A percentile compares a stretch with the other conserved stretches of the same genome.
Conservation (phyloP, 1,284 basidiomycete species). For the Cystobasidium slooffiae region DNA sequence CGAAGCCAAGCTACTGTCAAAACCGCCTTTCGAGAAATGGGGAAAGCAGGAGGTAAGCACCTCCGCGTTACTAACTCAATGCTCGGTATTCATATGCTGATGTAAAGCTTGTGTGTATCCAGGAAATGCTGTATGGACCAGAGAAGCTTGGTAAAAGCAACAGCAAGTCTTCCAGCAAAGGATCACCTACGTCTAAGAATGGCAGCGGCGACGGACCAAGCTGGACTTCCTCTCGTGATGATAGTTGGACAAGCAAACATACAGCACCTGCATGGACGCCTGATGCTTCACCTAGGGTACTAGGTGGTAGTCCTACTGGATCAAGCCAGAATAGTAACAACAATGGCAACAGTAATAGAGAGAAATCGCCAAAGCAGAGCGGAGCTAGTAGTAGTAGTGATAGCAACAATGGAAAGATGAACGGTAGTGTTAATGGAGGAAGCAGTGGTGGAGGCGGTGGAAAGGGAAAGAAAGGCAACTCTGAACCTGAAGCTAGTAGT, state of each 20-base stretch:
- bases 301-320: background rate
- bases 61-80: background rate
- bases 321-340: too few species aligned
- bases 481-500: too few species aligned
- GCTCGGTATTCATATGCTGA: background rate
- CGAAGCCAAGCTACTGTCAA: slow-evolving; percentile 11
- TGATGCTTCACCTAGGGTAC: background rate
- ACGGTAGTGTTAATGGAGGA: too few species aligned
- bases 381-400: too few species aligned
- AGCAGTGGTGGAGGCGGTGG: too few species aligned
- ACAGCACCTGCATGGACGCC: background rate
- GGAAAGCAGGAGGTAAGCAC: slow-evolving; percentile 10
- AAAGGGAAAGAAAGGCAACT: too few species aligned
- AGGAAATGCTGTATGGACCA: slow-evolving; percentile 5
- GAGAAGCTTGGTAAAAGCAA: background rate
- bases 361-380: too few species aligned
- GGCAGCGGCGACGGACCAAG: background rate
- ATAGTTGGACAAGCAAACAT: background rate
- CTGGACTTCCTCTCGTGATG: background rate
- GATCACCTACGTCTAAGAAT: background rate
- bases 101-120: background rate
- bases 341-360: too few species aligned
- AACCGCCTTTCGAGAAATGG: slow-evolving; percentile 26
- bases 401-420: too few species aligned
- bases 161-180: background rate